phyloP scores from a whole-genome alignment of 208 protist species.

The Crithidia acanthocephali region DNA sequence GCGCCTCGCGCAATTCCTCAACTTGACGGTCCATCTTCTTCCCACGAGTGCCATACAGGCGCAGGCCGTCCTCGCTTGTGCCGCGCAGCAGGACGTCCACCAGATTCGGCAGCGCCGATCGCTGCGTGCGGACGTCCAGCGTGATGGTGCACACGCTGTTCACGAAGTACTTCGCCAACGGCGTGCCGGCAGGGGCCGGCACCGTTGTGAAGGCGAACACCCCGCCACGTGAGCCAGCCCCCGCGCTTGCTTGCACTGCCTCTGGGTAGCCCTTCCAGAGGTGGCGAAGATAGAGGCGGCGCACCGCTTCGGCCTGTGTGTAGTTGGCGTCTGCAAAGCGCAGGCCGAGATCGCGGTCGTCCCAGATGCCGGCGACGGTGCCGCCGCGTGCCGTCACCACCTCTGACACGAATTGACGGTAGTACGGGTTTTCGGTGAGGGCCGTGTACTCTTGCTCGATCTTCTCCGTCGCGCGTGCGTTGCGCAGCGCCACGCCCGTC shows the following conservation, averaged over 20 bases:
- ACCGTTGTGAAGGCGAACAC: slow-evolving; percentile 45
- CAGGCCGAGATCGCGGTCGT: slow-evolving; percentile 81
- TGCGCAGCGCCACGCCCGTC: slow-evolving; percentile 22
- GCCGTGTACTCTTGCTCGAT: slow-evolving; percentile 30
- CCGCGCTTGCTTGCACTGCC: slow-evolving; percentile 10
- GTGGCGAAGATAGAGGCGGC: slow-evolving; percentile 57
- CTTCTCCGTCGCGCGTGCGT: neutral
- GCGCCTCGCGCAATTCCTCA: slow-evolving; percentile 6
- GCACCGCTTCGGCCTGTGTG: slow-evolving; percentile 37
- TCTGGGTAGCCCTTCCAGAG: slow-evolving; percentile 22
- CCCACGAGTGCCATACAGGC: slow-evolving; percentile 2
- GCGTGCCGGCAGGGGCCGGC: slow-evolving; percentile 23
- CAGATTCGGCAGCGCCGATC: slow-evolving; percentile 33
- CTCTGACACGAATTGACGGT: slow-evolving; percentile 33
- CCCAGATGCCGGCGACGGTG: slow-evolving; percentile 64
- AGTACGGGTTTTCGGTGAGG: slow-evolving; percentile 36
- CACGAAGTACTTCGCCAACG: slow-evolving; percentile 33
- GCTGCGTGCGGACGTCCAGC: slow-evolving; percentile 46
- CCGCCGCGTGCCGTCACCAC: slow-evolving; percentile 10
- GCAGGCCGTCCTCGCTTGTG: slow-evolving; percentile 18
- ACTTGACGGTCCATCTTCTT: slow-evolving; percentile 7
- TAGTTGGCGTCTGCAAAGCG: slow-evolving; percentile 57
- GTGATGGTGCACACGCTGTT: slow-evolving; percentile 49
- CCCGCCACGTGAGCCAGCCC: slow-evolving; percentile 15
- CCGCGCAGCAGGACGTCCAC: slow-evolving; percentile 20